A percentile compares a stretch with the other conserved stretches of the same genome.
These are phyloP conservation scores for Tritrichomonas musculus DNA, from an alignment of 208 protist genomes.

Conservation along the genomic window DNA sequence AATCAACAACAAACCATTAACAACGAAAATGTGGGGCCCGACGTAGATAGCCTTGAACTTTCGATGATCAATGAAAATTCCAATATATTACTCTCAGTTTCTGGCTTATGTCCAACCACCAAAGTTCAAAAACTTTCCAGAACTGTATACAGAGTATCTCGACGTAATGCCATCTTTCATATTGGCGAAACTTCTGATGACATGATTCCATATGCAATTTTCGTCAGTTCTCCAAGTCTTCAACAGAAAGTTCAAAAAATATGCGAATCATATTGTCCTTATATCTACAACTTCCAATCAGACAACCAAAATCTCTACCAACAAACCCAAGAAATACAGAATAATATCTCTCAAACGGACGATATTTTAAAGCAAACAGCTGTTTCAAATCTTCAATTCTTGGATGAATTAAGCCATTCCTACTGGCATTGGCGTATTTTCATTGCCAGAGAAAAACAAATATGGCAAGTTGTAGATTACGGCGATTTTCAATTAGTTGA, in stretches of 20 bases:
- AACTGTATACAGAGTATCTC: neutral
- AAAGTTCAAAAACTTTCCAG: neutral
- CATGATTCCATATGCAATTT: neutral
- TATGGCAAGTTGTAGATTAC: neutral
- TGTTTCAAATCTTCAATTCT: neutral
- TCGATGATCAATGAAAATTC: neutral
- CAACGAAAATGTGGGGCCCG: too few relatives aligned
- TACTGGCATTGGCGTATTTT: neutral
- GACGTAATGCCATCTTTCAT: neutral
- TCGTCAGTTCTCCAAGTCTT: neutral
- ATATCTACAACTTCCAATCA: neutral
- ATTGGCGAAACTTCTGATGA: neutral
- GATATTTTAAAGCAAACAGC: neutral
- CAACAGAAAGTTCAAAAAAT: neutral
- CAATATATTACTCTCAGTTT: neutral
- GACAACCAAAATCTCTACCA: neutral
- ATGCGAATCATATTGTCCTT: neutral
- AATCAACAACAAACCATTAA: neutral
- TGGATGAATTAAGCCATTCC: neutral
- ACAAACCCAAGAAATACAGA: neutral
- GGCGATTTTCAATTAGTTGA: neutral
- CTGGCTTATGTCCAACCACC: neutral
- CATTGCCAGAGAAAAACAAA: neutral
- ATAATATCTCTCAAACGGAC: neutral
- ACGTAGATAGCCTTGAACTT: neutral